Conservation (phyloP, 2,329 filamentous ascomycete species). For the Coleophoma crateriformis region DNA sequence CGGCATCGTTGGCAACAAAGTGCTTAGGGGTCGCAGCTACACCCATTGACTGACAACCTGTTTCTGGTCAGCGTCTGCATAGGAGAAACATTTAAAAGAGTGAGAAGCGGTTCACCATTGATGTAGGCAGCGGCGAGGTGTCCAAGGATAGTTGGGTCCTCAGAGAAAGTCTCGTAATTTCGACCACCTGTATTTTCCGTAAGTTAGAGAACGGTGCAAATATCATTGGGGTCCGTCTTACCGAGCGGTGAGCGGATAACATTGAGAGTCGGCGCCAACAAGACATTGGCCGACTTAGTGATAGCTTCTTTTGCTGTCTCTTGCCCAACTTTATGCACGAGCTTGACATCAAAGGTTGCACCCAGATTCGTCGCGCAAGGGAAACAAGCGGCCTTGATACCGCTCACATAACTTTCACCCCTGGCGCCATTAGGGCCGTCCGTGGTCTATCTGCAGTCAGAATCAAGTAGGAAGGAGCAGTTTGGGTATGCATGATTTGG, state of each 20-base stretch:
- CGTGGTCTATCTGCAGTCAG: neutral
- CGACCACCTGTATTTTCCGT: slow-evolving; percentile 16
- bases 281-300: slow-evolving; percentile 22
- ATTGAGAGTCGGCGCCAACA: slow-evolving; percentile 25
- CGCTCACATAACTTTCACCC: slow-evolving; percentile 3
- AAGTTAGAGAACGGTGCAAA: neutral
- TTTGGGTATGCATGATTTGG: neutral
- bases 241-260: slow-evolving; percentile 23
- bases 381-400: slow-evolving; percentile 14
- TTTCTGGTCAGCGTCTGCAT: neutral
- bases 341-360: slow-evolving; percentile 23
- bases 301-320: slow-evolving; percentile 21
- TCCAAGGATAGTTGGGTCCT: slow-evolving; percentile 26
- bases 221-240: neutral
- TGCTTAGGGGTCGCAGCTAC: slow-evolving; percentile 26
- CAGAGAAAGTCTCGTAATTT: slow-evolving; percentile 26
- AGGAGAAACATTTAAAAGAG: neutral
- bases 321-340: slow-evolving; percentile 19
- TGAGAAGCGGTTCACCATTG: slow-evolving; percentile 12
- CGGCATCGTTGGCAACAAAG: slow-evolving; percentile 26
- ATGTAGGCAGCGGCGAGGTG: slow-evolving; percentile 23
- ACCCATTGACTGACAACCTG: slow-evolving; percentile 16
- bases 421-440: slow-evolving; percentile 9
- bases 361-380: slow-evolving; percentile 24
- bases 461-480: neutral